Percentiles rank a stretch among this genome's conserved stretches.
Conservation (phyloP, 225 moss, liverwort and hornwort genomes). For the Sphagnum tenellum region DNA sequence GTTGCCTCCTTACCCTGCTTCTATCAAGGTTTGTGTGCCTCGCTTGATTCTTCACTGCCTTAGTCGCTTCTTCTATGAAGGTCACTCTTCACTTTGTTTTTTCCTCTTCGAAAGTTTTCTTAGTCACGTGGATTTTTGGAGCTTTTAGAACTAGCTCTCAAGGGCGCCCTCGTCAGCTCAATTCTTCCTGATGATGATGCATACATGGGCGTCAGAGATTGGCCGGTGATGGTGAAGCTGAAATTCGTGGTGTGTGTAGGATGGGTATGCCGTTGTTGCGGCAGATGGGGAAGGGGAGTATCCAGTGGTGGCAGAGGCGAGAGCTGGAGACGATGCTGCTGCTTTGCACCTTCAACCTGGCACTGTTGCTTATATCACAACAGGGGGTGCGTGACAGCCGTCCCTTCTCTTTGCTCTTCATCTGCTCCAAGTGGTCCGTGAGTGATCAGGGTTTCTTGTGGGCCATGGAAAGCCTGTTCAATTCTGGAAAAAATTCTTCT, state of each 20-base stretch:
- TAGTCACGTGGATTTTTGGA: too few relatives aligned
- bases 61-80: too few relatives aligned
- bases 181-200: too few relatives aligned
- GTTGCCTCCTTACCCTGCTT: conserved; percentile 85
- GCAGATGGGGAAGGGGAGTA: conserved; percentile 86
- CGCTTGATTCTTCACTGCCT: background rate
- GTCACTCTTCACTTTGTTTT: too few relatives aligned
- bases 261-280: conserved; percentile 92
- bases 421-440: background rate
- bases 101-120: too few relatives aligned
- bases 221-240: too few relatives aligned
- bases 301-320: conserved; percentile 57
- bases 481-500: too few relatives aligned
- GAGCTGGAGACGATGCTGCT: conserved; percentile 69
- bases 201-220: too few relatives aligned
- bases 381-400: conserved; percentile 49
- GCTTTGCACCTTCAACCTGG: conserved; percentile 45
- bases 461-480: too few relatives aligned
- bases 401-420: background rate
- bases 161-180: too few relatives aligned
- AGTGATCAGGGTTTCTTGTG: too few relatives aligned
- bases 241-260: conserved; percentile 21
- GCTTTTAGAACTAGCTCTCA: too few relatives aligned
- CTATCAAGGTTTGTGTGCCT: conserved; percentile 48
- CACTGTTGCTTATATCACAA: conserved; percentile 79